Evolutionary conservation across 192 early-diverging fungal species (phyloP), one percentile per base, ranked within the genome.

Genomic region (Coemansia sp.): DNA sequence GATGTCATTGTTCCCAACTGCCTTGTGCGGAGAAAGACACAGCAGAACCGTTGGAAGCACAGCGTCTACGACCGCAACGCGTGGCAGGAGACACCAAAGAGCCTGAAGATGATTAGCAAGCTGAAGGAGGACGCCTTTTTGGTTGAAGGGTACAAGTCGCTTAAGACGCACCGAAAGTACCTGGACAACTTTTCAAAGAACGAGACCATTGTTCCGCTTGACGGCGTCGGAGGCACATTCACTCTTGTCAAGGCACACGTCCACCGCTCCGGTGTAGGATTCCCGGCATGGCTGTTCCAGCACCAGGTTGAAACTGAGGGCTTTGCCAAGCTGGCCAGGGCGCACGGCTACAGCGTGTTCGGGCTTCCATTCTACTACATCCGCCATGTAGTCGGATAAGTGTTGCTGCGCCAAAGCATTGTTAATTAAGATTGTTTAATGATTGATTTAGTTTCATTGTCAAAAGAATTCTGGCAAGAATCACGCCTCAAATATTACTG

Each of bases 261-360:
- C 15, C 90, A 91, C 66, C 88, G 88, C 1, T 82, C 84, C 33
- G 90, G 88, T 2, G 84, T 87, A 26, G 79, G 80, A 4, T 91
- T 90, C 51, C 88, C 90, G 0, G 64, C 85, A 1, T 83, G 83
- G 61, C 79, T 87, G 37, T 85, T 86, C 20, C 81, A 86, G 30
- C 90, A 90, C 59, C 82, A 86, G 58, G 85, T 91, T 6, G 90
- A 91, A 64, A 89, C 87, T 34, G 90, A 91, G 75, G 90, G 88
- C 0, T 77, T 91, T 65, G 90, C 87, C 15, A 91, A 88, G 65
- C 86, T 89, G 66, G 88, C 88, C 53, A 88, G 87, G 63, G 84
- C 72, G 0, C 53, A 86, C 37, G 88, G 88, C 0, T 90, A 81
- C 59, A 80, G 78, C 21, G 85, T 89, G 3, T 87, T 68, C 67